A percentile compares a stretch with the other conserved stretches of the same genome.
phyloP scores from a whole-genome alignment of 2,329 filamentous ascomycete genomes.

The Phoma sp. region DNA sequence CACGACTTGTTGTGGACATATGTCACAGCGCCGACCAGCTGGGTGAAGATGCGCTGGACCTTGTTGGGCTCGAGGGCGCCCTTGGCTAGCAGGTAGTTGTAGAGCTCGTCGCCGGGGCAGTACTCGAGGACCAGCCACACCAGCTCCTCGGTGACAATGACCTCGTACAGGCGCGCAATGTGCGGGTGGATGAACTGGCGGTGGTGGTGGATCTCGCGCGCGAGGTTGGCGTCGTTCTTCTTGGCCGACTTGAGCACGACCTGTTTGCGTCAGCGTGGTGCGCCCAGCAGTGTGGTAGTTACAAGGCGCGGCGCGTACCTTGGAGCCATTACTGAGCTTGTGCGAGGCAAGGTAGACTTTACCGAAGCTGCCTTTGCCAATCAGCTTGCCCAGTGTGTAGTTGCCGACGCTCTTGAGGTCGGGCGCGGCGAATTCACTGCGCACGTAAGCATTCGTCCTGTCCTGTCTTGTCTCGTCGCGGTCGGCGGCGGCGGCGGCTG shows the following conservation, averaged over 20 bases:
- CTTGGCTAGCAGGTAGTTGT: conserved; percentile 90
- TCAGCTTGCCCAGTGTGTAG: conserved; percentile 87
- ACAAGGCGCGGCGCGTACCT: conserved; percentile 61
- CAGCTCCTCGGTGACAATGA: conserved; percentile 92
- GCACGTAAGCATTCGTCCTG: background rate
- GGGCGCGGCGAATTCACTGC: conserved; percentile 89
- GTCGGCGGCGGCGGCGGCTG: background rate
- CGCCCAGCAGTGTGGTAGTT: no score
- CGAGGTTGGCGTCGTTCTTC: conserved; percentile 93
- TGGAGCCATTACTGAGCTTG: conserved; percentile 98
- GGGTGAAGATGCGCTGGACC: conserved; percentile 94
- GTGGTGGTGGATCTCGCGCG: conserved; percentile 97
- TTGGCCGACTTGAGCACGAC: conserved; percentile 98
- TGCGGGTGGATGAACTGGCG: conserved; percentile 97
- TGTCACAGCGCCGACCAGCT: conserved; percentile 90
- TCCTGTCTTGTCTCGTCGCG: background rate
- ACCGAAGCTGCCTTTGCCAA: conserved; percentile 97
- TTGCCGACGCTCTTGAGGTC: conserved; percentile 94
- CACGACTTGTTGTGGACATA: conserved; percentile 96
- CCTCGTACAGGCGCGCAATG: conserved; percentile 95
- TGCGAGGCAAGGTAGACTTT: conserved; percentile 97
- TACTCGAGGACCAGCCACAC: conserved; percentile 98
- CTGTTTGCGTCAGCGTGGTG: conserved; percentile 54
- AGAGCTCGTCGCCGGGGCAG: conserved; percentile 94
- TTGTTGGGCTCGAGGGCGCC: conserved; percentile 83